These are phyloP conservation scores for Ceratocystis ficicola DNA, from an alignment of 2,329 filamentous ascomycete species.

Conservation along the genomic window DNA sequence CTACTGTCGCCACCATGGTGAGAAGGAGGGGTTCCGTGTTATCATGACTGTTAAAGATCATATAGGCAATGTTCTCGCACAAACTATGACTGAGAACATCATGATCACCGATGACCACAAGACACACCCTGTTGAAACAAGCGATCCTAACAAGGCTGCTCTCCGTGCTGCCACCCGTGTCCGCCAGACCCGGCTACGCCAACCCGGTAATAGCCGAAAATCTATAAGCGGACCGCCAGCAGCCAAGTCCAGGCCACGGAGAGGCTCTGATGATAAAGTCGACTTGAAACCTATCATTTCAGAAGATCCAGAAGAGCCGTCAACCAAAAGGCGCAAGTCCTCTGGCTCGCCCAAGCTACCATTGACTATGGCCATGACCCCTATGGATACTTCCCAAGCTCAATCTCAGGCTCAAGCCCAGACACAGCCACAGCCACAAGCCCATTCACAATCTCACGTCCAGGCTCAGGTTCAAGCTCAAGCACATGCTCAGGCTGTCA, in stretches of 20 bases:
- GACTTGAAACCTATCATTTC: constrained; percentile 4
- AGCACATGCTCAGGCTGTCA: constrained; percentile 28
- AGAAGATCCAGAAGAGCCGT: constrained; percentile 33
- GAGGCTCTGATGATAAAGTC: constrained; percentile 20
- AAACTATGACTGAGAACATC: constrained; percentile 75
- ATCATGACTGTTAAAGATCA: constrained; percentile 90
- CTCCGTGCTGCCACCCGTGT: constrained; percentile 27
- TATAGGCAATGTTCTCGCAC: constrained; percentile 62
- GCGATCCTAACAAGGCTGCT: constrained; percentile 17
- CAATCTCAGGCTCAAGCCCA: constrained; percentile 26
- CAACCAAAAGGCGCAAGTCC: constrained; percentile 70
- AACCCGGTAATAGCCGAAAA: constrained; percentile 22
- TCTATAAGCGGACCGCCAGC: constrained; percentile 9
- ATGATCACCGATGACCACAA: constrained; percentile 99
- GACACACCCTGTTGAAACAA: constrained; percentile 43
- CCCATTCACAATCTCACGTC: constrained; percentile 26
- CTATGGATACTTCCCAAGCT: constrained; percentile 47
- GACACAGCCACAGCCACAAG: not conserved
- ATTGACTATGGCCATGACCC: constrained; percentile 67
- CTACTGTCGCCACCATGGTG: constrained; percentile 88
- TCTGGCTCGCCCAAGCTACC: constrained; percentile 57
- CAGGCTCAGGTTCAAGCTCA: constrained; percentile 14
- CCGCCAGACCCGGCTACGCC: constrained; percentile 28
- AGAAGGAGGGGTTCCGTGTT: constrained; percentile 78
- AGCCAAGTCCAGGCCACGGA: constrained; percentile 3